Percentiles rank a stretch among this genome's conserved stretches.
These are phyloP conservation scores for Phoma sp. DNA, from an alignment of 2,329 filamentous ascomycete species.

Conservation along the genomic window DNA sequence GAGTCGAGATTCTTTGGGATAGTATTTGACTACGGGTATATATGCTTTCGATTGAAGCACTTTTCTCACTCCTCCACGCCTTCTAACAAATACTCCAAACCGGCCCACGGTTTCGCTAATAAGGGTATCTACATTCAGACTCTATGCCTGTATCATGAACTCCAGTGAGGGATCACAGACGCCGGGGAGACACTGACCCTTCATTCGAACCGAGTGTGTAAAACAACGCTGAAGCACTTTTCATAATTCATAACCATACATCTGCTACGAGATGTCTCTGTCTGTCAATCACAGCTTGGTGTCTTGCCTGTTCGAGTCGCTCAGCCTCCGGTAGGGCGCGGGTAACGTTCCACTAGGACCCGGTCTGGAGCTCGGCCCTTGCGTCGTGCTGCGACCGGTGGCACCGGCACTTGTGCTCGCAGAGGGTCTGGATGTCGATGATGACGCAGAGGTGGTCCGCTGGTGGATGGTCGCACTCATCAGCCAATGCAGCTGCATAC, in stretches of 20 bases:
- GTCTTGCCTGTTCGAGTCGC: constrained; percentile 47
- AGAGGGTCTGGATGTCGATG: constrained; percentile 33
- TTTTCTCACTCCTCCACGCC: neutral
- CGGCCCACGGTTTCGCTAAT: neutral
- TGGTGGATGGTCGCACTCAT: constrained; percentile 63
- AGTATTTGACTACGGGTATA: constrained; percentile 11
- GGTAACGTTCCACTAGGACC: constrained; percentile 36
- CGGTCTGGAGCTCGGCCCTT: constrained; percentile 30
- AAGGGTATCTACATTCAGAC: constrained; percentile 21
- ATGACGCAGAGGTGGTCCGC: constrained; percentile 36
- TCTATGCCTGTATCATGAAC: constrained; percentile 17
- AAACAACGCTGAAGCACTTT: too few species aligned
- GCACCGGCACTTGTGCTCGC: constrained; percentile 31
- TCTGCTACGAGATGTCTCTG: too few species aligned
- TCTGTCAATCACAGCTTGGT: constrained; percentile 40
- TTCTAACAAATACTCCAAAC: neutral
- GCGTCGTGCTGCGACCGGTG: constrained; percentile 34
- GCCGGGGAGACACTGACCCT: too few species aligned
- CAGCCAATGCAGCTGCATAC: constrained; percentile 69
- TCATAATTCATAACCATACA: too few species aligned
- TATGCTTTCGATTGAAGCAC: constrained; percentile 14
- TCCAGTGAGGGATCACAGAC: constrained; percentile 12
- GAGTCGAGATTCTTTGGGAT: neutral
- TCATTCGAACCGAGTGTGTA: too few species aligned
- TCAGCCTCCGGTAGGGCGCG: constrained; percentile 41